phyloP scores from a whole-genome alignment of 306 rosid genomes.

The Pueraria montana region DNA sequence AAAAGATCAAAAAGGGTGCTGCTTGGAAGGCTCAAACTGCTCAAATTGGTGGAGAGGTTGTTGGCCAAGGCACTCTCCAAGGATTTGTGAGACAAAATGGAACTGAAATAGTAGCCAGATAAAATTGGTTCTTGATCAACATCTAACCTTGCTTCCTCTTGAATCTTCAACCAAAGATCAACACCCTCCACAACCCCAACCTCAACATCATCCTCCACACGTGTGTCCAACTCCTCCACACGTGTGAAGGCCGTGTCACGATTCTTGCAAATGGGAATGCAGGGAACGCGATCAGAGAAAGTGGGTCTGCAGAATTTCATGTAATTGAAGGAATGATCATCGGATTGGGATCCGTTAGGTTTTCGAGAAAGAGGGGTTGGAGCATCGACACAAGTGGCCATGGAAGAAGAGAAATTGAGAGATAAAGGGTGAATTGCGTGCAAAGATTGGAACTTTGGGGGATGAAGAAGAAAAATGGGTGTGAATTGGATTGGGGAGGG shows the following conservation, averaged over 20 bases:
- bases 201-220: constrained; percentile 2
- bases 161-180: constrained; percentile 76
- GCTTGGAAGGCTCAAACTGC: constrained; percentile 63
- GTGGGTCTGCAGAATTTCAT: constrained; percentile 53
- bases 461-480: constrained; percentile 31
- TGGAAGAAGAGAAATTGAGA: constrained; percentile 27
- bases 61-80: constrained; percentile 72
- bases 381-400: constrained; percentile 76
- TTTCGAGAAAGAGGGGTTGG: constrained; percentile 59
- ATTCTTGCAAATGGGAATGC: constrained; percentile 59
- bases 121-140: constrained; percentile 76
- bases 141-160: constrained; percentile 73
- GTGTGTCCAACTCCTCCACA: constrained; percentile 36
- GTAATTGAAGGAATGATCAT: constrained; percentile 52
- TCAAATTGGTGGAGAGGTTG: constrained; percentile 68
- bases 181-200: constrained; percentile 4
- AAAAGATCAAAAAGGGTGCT: constrained; percentile 68
- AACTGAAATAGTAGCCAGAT: constrained; percentile 58
- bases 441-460: constrained; percentile 35
- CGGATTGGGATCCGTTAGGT: constrained; percentile 53
- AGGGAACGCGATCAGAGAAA: constrained; percentile 59
- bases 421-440: constrained; percentile 8
- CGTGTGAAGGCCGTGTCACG: constrained; percentile 36
- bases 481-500: constrained; percentile 41
- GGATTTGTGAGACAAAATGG: constrained; percentile 62